Evolutionary conservation across 495 filamentous ascomycete genomes (phyloP), one percentile per base, ranked within the genome.

Genomic region (Parachaetomium inaequale): DNA sequence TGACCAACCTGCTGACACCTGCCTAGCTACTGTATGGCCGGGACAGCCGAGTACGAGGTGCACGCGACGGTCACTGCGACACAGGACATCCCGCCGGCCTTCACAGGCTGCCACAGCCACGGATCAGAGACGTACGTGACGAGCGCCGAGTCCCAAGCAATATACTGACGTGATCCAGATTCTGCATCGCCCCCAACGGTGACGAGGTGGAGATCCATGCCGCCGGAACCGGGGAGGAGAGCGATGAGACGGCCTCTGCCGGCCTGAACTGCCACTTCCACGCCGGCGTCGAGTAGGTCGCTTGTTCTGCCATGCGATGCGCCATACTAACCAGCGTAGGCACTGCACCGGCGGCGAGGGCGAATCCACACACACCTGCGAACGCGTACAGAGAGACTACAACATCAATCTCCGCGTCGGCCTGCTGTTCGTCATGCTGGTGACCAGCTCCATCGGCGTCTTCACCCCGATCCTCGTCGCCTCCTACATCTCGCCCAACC

Each of bases 381-480:
- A 69, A 8, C 61, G 72, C 12, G 69, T 70, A 7, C 72, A 78
- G 12, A 74, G 83, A 23, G 76, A 84, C 32, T 89, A 88, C 69
- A 83, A 88, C 63, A 73, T 85, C 15, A 75, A 72, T 3, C 73
- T 87, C 11, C 79, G 86, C 8, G 81, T 88, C 36, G 84, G 84
- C 8, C 76, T 84, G 0, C 60, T 88, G 36, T 88, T 89, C 63
- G 83, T 84, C 38, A 73, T 73, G 54, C 40, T 73, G 21, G 65
- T 28, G 2, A 71, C 70, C 32, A 71, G 70, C 51, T 55, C 69
- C 17, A 63, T 73, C 10, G 70, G 79, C 12, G 79, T 79, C 71
- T 78, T 38, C 57, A 61, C 4, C 81, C 81, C n/a, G 21, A 55
- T 55, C 52, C 52, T 55, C 0, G 34, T 55, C 4, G 52, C 52